Conservation (phyloP, 164 flowering plant genomes). For the Magnolia kwangsiensis region DNA sequence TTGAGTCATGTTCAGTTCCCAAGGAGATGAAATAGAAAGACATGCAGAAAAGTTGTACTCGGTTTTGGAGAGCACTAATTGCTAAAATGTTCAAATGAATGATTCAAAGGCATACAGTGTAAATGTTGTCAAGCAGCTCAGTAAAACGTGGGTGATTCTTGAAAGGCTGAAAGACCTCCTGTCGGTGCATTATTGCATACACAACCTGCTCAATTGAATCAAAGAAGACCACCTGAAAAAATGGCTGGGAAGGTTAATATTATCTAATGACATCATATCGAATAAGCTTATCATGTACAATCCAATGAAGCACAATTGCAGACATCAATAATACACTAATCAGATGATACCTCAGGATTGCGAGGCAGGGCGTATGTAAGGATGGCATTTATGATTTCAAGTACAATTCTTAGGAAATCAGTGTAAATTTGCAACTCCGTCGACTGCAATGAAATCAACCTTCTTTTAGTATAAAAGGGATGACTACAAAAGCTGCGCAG, state of each 20-base stretch:
- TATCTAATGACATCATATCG: neutral
- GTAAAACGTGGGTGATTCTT: conserved; percentile 88
- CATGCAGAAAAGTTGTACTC: neutral
- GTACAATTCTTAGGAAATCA: conserved; percentile 87
- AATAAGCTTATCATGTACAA: neutral
- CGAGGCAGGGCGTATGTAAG: conserved; percentile 88
- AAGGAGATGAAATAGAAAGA: neutral
- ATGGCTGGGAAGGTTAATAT: neutral
- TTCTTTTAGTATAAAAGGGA: conserved; percentile 16
- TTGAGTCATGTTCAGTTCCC: neutral
- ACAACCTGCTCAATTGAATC: conserved; percentile 56
- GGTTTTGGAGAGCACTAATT: neutral
- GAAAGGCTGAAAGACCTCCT: conserved; percentile 93
- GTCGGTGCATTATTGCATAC: conserved; percentile 93
- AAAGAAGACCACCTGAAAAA: conserved; percentile 1
- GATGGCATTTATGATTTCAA: conserved; percentile 88
- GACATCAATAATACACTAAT: neutral
- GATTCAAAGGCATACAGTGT: conserved; percentile 45
- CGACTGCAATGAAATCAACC: conserved; percentile 48
- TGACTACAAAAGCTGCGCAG: neutral
- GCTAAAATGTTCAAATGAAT: neutral
- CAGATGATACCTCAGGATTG: conserved; percentile 77
- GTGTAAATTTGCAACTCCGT: conserved; percentile 86
- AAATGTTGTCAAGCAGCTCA: conserved; percentile 90
- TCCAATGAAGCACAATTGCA: neutral